phyloP scores from a whole-genome alignment of 306 rosid genomes.

The Malus sylvestris region DNA sequence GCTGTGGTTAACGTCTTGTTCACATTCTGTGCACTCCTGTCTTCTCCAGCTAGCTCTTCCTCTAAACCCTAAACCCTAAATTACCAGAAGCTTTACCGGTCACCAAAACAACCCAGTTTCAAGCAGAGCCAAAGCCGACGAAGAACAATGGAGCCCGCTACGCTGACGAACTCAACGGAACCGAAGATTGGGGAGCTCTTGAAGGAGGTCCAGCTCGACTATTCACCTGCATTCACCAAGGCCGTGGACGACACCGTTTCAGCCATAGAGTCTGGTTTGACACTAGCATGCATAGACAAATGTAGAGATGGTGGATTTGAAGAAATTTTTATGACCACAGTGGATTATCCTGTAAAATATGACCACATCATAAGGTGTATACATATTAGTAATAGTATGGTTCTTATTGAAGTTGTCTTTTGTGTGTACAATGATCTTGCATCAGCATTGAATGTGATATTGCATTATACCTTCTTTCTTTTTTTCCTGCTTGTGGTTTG shows the following conservation, averaged over 20 bases:
- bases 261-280: slow-evolving; percentile 60
- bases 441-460: neutral
- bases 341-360: slow-evolving; percentile 71
- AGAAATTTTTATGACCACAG: slow-evolving; percentile 74
- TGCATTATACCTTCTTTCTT: neutral
- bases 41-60: slow-evolving; percentile 17
- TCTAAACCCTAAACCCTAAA: slow-evolving; percentile 20
- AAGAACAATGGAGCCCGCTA: slow-evolving; percentile 19
- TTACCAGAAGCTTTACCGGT: neutral
- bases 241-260: slow-evolving; percentile 47
- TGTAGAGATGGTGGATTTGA: slow-evolving; percentile 81
- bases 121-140: neutral
- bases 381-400: no score
- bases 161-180: slow-evolving; percentile 37
- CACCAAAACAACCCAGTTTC: neutral
- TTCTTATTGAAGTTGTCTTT: neutral
- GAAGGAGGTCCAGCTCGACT: slow-evolving; percentile 48
- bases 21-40: no score
- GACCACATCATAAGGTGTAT: slow-evolving; percentile 67
- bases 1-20: no score
- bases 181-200: slow-evolving; percentile 53
- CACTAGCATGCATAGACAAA: slow-evolving; percentile 65
- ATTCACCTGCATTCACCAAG: slow-evolving; percentile 33
- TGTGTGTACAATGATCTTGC: neutral
- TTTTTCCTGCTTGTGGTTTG: neutral